Percentiles rank a stretch among this genome's conserved stretches.
Evolutionary conservation across 2,329 filamentous ascomycete genomes (phyloP).

Genomic region (Cytospora mali): DNA sequence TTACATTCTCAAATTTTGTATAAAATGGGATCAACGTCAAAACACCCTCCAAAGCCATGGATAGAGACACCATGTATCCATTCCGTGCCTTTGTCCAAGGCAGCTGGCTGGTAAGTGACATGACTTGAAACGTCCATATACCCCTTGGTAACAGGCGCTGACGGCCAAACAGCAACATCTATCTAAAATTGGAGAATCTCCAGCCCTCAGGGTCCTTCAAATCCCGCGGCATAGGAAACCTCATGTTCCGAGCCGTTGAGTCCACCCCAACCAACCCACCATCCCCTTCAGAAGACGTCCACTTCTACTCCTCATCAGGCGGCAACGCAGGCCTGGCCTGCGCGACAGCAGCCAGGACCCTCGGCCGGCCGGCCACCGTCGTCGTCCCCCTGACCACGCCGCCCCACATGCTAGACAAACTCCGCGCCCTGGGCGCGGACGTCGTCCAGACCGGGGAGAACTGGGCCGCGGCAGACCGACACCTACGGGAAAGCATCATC

Average conservation of each 20-base stretch:
- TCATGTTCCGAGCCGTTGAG: slow-evolving; percentile 57
- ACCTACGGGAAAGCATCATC: slow-evolving; percentile 51
- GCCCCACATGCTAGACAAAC: slow-evolving; percentile 67
- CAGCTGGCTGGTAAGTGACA: slow-evolving; percentile 64
- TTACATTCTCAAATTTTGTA: not conserved
- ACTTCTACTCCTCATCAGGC: slow-evolving; percentile 75
- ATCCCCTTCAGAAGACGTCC: slow-evolving; percentile 44
- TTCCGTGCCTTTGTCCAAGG: slow-evolving; percentile 64
- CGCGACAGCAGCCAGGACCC: slow-evolving; percentile 67
- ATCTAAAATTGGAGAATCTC: slow-evolving; percentile 79
- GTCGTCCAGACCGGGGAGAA: slow-evolving; percentile 68
- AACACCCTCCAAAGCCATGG: slow-evolving; percentile 54
- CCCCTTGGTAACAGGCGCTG: not conserved
- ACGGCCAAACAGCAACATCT: slow-evolving; percentile 63
- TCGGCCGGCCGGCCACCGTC: slow-evolving; percentile 68
- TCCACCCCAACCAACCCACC: slow-evolving; percentile 30
- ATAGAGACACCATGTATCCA: slow-evolving; percentile 69
- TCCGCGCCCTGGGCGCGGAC: slow-evolving; percentile 64
- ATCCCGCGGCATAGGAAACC: slow-evolving; percentile 73
- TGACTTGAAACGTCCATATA: too few relatives aligned
- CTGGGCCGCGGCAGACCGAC: slow-evolving; percentile 70
- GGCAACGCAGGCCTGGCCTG: slow-evolving; percentile 82
- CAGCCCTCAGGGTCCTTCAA: slow-evolving; percentile 87
- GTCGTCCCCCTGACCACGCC: slow-evolving; percentile 70
- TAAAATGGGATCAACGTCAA: slow-evolving; percentile 37